phyloP scores from a whole-genome alignment of 352 stramenopile genomes.

The Pelagophyceae sp. region DNA sequence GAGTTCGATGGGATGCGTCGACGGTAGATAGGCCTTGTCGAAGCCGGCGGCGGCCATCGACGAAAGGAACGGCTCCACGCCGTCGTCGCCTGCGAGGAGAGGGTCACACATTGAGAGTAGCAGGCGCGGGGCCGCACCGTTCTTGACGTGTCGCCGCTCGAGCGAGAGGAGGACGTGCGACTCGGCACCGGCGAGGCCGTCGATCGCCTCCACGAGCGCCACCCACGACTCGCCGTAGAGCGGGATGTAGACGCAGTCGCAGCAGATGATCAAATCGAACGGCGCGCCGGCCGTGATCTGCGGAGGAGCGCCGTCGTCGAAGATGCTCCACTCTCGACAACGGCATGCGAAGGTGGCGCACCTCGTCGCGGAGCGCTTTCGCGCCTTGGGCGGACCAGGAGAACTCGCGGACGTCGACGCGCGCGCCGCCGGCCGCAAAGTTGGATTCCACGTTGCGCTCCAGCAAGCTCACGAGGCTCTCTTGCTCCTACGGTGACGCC shows the following conservation, averaged over 20 bases:
- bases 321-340: constrained; percentile 12
- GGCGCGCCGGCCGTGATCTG: constrained; percentile 41
- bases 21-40: neutral
- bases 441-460: constrained; percentile 9
- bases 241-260: constrained; percentile 86
- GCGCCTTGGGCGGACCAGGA: constrained; percentile 69
- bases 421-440: constrained; percentile 15
- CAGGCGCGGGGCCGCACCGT: neutral
- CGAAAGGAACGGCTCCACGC: constrained; percentile 63
- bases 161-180: constrained; percentile 62
- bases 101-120: neutral
- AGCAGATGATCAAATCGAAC: constrained; percentile 82
- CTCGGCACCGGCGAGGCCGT: constrained; percentile 50
- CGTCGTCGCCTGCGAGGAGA: constrained; percentile 38
- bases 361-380: constrained; percentile 48
- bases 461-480: constrained; percentile 18
- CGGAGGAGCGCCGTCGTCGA: too few relatives aligned
- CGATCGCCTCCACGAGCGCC: constrained; percentile 69
- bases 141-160: constrained; percentile 53
- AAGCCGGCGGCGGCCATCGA: constrained; percentile 39
- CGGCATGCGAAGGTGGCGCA: neutral
- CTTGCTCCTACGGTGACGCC: constrained; percentile 12
- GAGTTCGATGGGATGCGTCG: neutral
- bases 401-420: constrained; percentile 50
- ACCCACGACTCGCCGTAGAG: constrained; percentile 81